A percentile compares a stretch with the other conserved stretches of the same genome.
These are phyloP conservation scores for Saccharum spontaneum DNA, from an alignment of 176 grass and related monocot genomes.

Conservation along the genomic window DNA sequence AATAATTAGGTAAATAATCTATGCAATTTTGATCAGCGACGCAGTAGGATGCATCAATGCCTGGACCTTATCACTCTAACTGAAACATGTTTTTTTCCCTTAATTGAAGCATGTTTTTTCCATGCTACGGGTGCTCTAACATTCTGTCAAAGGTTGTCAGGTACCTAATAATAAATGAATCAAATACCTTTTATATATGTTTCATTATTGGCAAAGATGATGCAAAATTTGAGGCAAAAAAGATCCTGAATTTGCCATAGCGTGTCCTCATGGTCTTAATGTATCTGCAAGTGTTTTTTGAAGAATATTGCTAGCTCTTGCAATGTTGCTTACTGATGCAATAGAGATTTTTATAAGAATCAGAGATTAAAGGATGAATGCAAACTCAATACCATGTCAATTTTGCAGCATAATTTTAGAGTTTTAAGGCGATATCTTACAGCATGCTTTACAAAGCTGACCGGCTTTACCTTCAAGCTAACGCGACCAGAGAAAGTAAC, in stretches of 20 bases:
- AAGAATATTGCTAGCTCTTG: background rate
- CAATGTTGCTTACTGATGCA: background rate
- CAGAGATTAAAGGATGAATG: background rate
- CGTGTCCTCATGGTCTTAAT: background rate
- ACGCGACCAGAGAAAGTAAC: too few relatives aligned
- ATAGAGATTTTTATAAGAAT: background rate
- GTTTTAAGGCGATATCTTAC: background rate
- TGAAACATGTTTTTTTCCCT: background rate
- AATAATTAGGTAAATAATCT: background rate
- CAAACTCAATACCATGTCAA: background rate
- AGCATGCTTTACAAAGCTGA: background rate
- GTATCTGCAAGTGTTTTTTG: background rate
- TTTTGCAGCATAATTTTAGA: background rate
- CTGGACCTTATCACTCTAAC: background rate
- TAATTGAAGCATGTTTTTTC: background rate
- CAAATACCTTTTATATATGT: background rate
- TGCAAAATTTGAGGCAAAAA: background rate
- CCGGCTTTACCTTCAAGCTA: background rate
- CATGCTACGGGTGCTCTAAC: background rate
- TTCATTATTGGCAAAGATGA: background rate
- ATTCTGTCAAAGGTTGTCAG: background rate
- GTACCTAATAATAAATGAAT: background rate
- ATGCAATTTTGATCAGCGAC: background rate
- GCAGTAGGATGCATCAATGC: too few relatives aligned
- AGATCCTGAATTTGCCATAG: background rate